Base-by-base conservation (phyloP, 176 grass and related monocot species). In the Oryza rufipogon region DNA sequence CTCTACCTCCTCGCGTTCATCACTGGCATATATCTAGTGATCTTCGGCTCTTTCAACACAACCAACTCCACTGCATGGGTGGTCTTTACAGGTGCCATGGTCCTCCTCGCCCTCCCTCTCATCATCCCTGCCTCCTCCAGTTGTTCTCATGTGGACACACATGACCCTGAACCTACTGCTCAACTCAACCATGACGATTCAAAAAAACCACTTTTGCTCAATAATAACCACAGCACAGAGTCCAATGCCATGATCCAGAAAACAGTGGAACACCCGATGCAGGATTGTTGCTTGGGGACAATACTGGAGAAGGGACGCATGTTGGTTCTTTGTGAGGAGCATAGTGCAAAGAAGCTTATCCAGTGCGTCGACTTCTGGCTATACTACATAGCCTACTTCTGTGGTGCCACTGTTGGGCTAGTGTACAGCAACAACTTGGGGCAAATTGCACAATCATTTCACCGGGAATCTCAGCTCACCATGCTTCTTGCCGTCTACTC, bases 351-450 rank as follows among this genome's bases (percentile, higher is more conserved):
- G 78, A 93, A 76, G 84, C 96, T 98, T 25, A 83, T 98, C 28
- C 26, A 23, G 11, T 79, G 91, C 28, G 75, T 92, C 0, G 96
- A 98, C 36, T 98, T 93, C 82, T 98, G 96, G 96, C 83, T 98
- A 23, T 98, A 98, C 80, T 98, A 98, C 65, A 75, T 20, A 12
- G 87, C 92, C 15, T 98, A 98, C 85, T 95, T 95, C 76, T 98
- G 91, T 49, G 93, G 93, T 11, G 93, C 96, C 38, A 98, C 96
- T 14, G 80, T 95, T 13, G 93, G 93, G 1, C 77, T 95, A 51
- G 96, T 98, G 20, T 98, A 98, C 79, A 95, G 93, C 85, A 98
- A 98, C 76, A 98, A 95, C 68, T 36, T 98, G 80, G 96, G 96
- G 47, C 96, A 98, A 75, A 98, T 98, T 61, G 87, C 83, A 0